phyloP scores from a whole-genome alignment of 2,329 filamentous ascomycete species.

The Colletotrichum sp. region DNA sequence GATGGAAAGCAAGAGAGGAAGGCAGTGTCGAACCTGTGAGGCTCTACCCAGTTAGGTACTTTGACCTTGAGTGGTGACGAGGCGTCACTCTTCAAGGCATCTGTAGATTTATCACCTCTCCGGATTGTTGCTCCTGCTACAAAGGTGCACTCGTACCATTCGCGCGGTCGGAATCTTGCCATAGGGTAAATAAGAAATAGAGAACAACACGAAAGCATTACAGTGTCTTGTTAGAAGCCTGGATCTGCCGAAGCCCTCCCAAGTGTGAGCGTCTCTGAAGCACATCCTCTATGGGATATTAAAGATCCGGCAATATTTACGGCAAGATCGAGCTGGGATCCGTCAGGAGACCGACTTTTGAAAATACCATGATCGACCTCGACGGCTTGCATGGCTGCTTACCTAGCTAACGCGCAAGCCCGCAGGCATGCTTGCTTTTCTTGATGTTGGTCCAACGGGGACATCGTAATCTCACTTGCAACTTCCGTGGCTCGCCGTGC shows the following conservation, averaged over 20 bases:
- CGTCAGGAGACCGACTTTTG: background rate
- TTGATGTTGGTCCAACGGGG: background rate
- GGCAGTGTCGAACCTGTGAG: background rate
- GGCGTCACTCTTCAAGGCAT: background rate
- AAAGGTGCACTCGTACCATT: background rate
- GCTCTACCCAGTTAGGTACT: background rate
- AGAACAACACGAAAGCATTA: background rate
- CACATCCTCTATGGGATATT: background rate
- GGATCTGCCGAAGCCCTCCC: background rate
- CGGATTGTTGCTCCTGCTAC: background rate
- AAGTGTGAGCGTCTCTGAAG: background rate
- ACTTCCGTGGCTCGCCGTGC: background rate
- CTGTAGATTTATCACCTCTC: background rate
- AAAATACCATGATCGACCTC: background rate
- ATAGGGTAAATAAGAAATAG: background rate
- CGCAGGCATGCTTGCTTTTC: background rate
- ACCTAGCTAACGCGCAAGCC: background rate
- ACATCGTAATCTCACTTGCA: background rate
- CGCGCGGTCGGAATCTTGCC: background rate
- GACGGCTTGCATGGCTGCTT: background rate
- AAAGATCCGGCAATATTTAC: background rate
- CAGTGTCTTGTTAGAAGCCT: background rate
- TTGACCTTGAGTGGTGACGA: background rate
- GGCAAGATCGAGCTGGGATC: rapidly evolving
- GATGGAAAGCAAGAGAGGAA: background rate